Percentiles rank a stretch among this genome's conserved stretches.
Conservation (phyloP, 331 rosid genomes). For the Telfairia occidentalis region DNA sequence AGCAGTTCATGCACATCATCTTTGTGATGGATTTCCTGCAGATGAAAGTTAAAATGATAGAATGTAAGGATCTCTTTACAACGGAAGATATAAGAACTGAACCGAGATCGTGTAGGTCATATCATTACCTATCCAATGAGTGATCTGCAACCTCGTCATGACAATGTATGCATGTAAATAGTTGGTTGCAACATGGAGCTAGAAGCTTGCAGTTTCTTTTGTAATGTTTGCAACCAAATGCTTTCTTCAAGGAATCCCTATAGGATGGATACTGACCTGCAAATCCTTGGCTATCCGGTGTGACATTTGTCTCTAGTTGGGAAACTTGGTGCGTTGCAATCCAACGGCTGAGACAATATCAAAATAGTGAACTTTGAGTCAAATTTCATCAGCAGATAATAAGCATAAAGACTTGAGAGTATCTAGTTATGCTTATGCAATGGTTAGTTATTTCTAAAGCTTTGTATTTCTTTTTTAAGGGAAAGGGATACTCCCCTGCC, state of each 20-base stretch:
- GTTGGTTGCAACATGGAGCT: constrained; percentile 77
- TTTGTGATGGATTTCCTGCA: constrained; percentile 61
- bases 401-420: background rate
- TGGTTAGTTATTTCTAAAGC: background rate
- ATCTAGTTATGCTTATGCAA: background rate
- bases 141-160: constrained; percentile 74
- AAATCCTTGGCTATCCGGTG: constrained; percentile 40
- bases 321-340: constrained; percentile 48
- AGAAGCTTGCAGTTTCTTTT: constrained; percentile 85
- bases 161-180: constrained; percentile 78
- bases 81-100: background rate
- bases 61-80: background rate
- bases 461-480: background rate
- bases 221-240: constrained; percentile 84
- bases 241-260: constrained; percentile 42
- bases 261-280: constrained; percentile 67
- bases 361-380: constrained; percentile 9
- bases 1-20: constrained; percentile 99
- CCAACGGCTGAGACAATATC: constrained; percentile 69
- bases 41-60: constrained; percentile 8
- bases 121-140: constrained; percentile 48
- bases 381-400: background rate
- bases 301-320: constrained; percentile 23
- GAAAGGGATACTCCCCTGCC: background rate
- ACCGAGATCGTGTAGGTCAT: background rate